phyloP scores from a whole-genome alignment of 768 basidiomycete species.

The Suillus clintonianus region DNA sequence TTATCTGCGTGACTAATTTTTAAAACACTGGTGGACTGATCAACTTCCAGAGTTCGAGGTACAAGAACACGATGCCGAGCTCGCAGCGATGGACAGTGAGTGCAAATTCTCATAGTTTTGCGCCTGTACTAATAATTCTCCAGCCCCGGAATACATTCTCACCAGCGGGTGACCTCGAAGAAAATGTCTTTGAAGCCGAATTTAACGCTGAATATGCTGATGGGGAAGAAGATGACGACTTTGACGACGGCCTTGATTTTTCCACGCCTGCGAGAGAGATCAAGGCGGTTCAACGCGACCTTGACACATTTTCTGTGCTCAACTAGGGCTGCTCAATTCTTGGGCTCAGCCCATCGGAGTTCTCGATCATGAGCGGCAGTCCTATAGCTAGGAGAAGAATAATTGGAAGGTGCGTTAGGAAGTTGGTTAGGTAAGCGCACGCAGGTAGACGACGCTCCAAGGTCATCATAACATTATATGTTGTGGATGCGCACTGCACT shows the following conservation, averaged over 20 bases:
- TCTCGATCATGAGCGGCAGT: no score
- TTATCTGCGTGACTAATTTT: not conserved
- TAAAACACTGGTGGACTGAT: slow-evolving; percentile 14
- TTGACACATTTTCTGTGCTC: slow-evolving; percentile 79
- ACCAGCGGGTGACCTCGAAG: slow-evolving; percentile 66
- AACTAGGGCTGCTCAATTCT: no score
- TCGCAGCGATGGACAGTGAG: slow-evolving; percentile 81
- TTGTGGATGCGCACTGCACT: no score
- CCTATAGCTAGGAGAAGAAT: no score
- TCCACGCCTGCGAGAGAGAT: slow-evolving; percentile 43
- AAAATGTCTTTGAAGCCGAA: slow-evolving; percentile 81
- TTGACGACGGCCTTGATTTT: slow-evolving; percentile 54
- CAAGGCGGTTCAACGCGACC: slow-evolving; percentile 42
- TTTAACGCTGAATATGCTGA: slow-evolving; percentile 47
- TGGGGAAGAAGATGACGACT: slow-evolving; percentile 51
- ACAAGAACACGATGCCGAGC: slow-evolving; percentile 80
- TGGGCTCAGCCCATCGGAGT: no score
- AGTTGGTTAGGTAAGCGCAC: no score
- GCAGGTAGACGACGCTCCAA: no score
- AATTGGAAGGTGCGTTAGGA: no score
- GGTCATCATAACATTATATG: no score
- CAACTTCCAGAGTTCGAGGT: slow-evolving; percentile 68
- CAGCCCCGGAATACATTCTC: slow-evolving; percentile 75
- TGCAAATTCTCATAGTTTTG: slow-evolving; percentile 27
- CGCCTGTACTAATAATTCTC: slow-evolving; percentile 7